phyloP scores from a whole-genome alignment of 2,329 filamentous ascomycete genomes.

The Stachybotrys chartarum region DNA sequence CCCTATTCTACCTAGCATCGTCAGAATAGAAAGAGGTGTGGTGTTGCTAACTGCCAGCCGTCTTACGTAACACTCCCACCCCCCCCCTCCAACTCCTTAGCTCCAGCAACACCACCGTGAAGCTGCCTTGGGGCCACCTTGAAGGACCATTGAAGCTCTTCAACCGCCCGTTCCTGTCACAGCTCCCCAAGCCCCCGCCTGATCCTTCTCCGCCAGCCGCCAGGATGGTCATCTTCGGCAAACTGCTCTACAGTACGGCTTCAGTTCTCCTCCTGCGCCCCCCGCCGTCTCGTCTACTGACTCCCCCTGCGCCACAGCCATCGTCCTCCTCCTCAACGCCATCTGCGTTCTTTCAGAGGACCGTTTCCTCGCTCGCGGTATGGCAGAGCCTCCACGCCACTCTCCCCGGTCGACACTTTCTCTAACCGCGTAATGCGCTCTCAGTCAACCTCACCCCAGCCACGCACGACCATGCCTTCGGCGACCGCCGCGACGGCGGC shows the following conservation, averaged over 20 bases:
- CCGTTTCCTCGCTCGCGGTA: conserved; percentile 72
- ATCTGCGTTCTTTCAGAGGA: conserved; percentile 93
- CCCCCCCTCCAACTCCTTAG: too few species aligned
- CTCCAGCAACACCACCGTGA: too few species aligned
- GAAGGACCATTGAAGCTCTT: too few species aligned
- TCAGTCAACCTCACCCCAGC: conserved; percentile 67
- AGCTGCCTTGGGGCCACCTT: too few species aligned
- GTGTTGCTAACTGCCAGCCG: too few species aligned
- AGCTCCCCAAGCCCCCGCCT: too few species aligned
- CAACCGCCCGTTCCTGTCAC: too few species aligned
- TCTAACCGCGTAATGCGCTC: conserved; percentile 6
- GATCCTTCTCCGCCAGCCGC: too few species aligned
- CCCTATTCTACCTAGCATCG: too few species aligned
- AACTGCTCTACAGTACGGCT: conserved; percentile 56
- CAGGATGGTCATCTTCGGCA: conserved; percentile 51
- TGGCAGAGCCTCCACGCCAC: conserved; percentile 6
- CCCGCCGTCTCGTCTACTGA: background rate
- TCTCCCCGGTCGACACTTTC: background rate
- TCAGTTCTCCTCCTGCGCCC: background rate
- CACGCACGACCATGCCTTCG: conserved; percentile 70
- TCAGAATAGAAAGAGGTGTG: too few species aligned
- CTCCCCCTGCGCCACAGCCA: conserved; percentile 35
- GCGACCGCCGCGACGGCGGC: conserved; percentile 63
- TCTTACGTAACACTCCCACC: too few species aligned
- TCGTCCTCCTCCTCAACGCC: conserved; percentile 85